Base-by-base conservation (phyloP, 2,329 filamentous ascomycete species). In the Penicillium sp. region DNA sequence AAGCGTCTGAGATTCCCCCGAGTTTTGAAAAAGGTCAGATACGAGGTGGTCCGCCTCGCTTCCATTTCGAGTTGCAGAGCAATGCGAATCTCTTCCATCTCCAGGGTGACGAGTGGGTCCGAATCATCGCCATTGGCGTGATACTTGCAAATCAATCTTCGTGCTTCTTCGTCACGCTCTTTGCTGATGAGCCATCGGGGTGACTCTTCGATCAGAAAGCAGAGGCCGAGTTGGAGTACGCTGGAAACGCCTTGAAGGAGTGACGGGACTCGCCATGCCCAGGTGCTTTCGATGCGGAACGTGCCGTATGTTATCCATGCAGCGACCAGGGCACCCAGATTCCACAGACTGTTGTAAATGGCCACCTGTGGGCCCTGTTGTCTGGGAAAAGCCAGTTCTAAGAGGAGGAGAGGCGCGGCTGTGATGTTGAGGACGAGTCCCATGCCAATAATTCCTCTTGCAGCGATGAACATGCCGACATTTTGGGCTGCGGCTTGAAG, bases 91-190 rank as follows among this genome's bases (percentile, higher is more conserved):
- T 81, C 77, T 22, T 72, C 72, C 73, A 81, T 78, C 56, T 80
- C 75, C 7, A 80, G 70, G 1, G 68, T 65, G 0, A 81, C 79
- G 0, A 82, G 73, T 1, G 83, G 74, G 68, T 89, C 84, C 69
- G 83, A 79, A 58, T 70, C 75, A 68, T 87, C 79, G 45, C 87
- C 87, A 25, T 86, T 85, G 37, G 84, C 86, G 68, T 90, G 88
- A 67, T 87, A 86, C 68, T 86, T 85, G 57, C 83, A 82, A 13
- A 91, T 79, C 8, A 89, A 83, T 1, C 79, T 75, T 10, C 88
- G 80, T 2, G 87, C 88, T 68, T 89, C 83, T 19, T 87, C 84
- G 60, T 84, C 80, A 6, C 62, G 59, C 19, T 67, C 63, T 14
- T 67, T 60, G 11, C 66, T 62, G n/a, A 69, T 62, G 10, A 69